Conservation (phyloP, 805 yeast species). For the Suhomyces prunicola region DNA sequence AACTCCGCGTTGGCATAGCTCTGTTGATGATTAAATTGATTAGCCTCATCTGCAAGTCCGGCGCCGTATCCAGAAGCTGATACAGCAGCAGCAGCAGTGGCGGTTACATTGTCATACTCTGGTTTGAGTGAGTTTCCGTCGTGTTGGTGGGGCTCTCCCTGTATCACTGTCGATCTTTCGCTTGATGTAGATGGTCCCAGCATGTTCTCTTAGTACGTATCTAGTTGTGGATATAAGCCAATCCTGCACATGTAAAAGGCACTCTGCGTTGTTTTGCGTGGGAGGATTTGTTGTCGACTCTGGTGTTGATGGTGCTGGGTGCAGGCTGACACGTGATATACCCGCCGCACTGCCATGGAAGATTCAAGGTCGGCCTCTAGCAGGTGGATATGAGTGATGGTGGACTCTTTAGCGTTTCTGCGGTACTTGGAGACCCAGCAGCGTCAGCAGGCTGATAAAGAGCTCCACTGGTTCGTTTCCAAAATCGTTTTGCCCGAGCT, state of each 20-base stretch:
- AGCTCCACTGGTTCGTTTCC: slow-evolving; percentile 31
- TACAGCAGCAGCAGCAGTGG: slow-evolving; percentile 15
- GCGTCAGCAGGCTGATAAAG: slow-evolving; percentile 17
- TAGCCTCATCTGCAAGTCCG: slow-evolving; percentile 8
- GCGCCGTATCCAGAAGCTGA: slow-evolving; percentile 8
- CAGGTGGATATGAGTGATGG: background rate
- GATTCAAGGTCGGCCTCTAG: background rate
- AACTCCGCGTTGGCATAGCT: slow-evolving; percentile 15
- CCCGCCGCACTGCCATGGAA: background rate
- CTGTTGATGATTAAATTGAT: slow-evolving; percentile 11
- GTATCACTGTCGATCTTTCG: slow-evolving; percentile 21
- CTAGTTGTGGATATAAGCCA: slow-evolving; percentile 16
- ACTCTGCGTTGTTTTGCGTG: slow-evolving; percentile 3
- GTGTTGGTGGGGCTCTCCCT: slow-evolving; percentile 8
- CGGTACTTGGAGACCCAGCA: background rate
- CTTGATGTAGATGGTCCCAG: slow-evolving; percentile 31
- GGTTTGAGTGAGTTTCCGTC: slow-evolving; percentile 7
- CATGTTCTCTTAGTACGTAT: slow-evolving; percentile 10
- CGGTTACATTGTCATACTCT: slow-evolving; percentile 14
- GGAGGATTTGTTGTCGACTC: slow-evolving; percentile 4
- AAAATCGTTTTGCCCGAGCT: slow-evolving; percentile 25
- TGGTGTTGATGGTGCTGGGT: slow-evolving; percentile 1
- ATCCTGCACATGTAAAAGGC: slow-evolving; percentile 23
- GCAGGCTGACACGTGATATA: background rate
- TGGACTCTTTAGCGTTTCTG: background rate